Conservation (phyloP, 176 grass and related monocot genomes). For the Zizania latifolia region DNA sequence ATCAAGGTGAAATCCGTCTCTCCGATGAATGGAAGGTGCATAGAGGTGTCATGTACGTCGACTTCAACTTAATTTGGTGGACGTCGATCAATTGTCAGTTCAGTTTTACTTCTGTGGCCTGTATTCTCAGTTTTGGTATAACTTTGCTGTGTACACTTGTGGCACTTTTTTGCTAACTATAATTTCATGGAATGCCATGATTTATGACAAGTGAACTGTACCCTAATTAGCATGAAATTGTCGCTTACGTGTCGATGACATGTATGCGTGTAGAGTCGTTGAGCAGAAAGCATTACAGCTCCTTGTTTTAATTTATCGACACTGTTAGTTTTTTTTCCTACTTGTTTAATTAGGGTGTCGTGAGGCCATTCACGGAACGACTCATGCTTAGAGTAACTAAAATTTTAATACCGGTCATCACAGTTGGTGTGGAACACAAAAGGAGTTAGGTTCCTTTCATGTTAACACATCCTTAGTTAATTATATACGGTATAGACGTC, state of each 20-base stretch:
- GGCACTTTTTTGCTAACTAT: no score
- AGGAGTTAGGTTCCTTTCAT: constrained; percentile 3
- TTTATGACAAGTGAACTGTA: no score
- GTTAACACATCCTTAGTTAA: background rate
- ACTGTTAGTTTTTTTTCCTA: background rate
- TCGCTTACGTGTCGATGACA: background rate
- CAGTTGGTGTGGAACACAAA: background rate
- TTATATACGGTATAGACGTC: background rate
- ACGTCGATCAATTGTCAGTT: no score
- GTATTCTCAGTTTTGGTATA: no score
- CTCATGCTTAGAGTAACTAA: background rate
- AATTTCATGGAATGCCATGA: no score
- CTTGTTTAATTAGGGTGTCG: background rate
- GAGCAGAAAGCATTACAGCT: background rate
- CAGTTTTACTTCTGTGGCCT: no score
- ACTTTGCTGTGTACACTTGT: no score
- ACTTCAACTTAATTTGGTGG: no score
- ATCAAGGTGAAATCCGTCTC: background rate
- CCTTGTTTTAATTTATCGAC: background rate
- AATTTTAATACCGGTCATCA: background rate
- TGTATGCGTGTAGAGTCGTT: background rate
- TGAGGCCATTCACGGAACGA: background rate
- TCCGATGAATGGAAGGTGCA: background rate
- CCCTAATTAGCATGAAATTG: background rate
- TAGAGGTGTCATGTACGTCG: no score